Base-by-base conservation (phyloP, 2,329 filamentous ascomycete species). In the Fusarium chaquense region DNA sequence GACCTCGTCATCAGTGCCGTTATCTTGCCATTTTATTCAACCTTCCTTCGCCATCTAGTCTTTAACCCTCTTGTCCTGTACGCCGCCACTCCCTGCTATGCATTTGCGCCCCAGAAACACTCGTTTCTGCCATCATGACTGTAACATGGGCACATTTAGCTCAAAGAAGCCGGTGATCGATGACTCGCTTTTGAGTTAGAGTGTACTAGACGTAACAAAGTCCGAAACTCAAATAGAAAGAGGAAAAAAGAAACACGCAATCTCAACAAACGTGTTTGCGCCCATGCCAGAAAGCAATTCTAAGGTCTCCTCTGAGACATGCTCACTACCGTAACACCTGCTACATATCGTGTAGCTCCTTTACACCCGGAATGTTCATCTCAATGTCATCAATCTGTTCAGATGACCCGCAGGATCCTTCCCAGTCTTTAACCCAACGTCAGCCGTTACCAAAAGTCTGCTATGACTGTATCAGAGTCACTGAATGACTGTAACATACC, bases 331-430 rank as follows among this genome's bases (percentile, higher is more conserved):
- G 51, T 56, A 46, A 76, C 43, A 73, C 62, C 50, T 77, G 58
- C 54, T 78, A 73, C 59, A 65, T 69, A 58, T 81, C 81, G 67
- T 81, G 80, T 57, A 82, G 67, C 55, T 85, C 81, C 53, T 76
- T 78, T 51, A 79, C 77, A 45, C 79, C 76, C 67, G 82, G 81
- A 70, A 83, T 81, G 70, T 79, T 79, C 58, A 83, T 77, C 55
- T 85, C 85, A 55, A 86, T 76, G 66, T 83, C 83, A 59, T 87
- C 86, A 75, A 86, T 81, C 59, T 82, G 83, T 33, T 88, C 86
- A 9, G 86, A 89, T 49, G 86, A 88, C 46, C 77, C 84, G 70
- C 81, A 81, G 45, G 83, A 88, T 70, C 83, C 83, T 69, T 86
- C 85, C 86, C 86, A 88, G 62, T 87, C 86, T 86, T 77, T 62